Percentiles rank a stretch among this genome's conserved stretches.
Conservation (phyloP, 2,329 filamentous ascomycete species). For the Didymosphaeria variabile region DNA sequence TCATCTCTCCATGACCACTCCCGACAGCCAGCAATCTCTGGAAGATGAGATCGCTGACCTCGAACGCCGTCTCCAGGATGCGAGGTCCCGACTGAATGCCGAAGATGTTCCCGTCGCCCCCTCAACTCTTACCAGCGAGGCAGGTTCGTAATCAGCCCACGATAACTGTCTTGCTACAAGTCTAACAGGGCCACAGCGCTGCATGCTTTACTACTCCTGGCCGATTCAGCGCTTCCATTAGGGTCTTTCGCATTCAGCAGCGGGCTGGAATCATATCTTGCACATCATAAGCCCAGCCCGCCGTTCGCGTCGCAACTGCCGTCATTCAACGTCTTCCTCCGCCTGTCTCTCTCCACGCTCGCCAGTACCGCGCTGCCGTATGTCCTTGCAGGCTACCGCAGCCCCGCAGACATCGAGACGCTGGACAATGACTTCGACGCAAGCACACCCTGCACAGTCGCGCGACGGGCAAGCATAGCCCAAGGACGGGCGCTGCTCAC, state of each 20-base stretch:
- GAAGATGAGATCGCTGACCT: slow-evolving; percentile 67
- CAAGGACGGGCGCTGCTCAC: slow-evolving; percentile 78
- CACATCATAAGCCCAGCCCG: slow-evolving; percentile 63
- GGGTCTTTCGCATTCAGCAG: slow-evolving; percentile 89
- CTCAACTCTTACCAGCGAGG: slow-evolving; percentile 25
- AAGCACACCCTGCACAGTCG: slow-evolving; percentile 79
- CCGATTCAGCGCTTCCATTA: slow-evolving; percentile 82
- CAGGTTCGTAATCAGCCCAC: slow-evolving; percentile 25
- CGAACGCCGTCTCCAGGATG: slow-evolving; percentile 60
- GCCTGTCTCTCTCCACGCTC: slow-evolving; percentile 74
- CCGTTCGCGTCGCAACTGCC: slow-evolving; percentile 43
- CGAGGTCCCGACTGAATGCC: slow-evolving; percentile 57
- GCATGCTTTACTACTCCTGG: slow-evolving; percentile 79
- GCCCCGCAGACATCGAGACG: slow-evolving; percentile 59
- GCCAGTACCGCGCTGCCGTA: slow-evolving; percentile 79
- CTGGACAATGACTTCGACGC: slow-evolving; percentile 83
- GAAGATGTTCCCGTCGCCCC: slow-evolving; percentile 25
- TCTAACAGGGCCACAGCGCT: slow-evolving; percentile 33
- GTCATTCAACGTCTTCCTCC: slow-evolving; percentile 72
- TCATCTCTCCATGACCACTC: slow-evolving; percentile 36
- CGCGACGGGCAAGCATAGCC: slow-evolving; percentile 75
- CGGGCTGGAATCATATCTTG: slow-evolving; percentile 82
- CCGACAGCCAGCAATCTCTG: slow-evolving; percentile 39
- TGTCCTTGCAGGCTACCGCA: slow-evolving; percentile 71
- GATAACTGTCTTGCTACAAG: slow-evolving; percentile 2